Base-by-base conservation (phyloP, 2,329 filamentous ascomycete species). In the Clonostachys rosea region DNA sequence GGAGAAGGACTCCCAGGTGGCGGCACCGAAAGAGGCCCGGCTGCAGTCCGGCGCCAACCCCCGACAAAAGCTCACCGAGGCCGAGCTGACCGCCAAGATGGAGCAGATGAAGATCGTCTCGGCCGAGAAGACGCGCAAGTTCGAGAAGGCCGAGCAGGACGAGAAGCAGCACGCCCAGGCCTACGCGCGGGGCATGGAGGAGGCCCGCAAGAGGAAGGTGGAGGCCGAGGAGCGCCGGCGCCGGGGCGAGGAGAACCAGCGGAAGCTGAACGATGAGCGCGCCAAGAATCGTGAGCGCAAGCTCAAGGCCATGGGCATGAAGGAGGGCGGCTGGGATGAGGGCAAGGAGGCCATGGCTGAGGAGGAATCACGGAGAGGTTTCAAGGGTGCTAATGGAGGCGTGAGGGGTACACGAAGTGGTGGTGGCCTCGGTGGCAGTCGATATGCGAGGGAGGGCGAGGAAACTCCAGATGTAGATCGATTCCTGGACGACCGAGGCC, bases 201-300 rank as follows among this genome's bases (percentile, higher is more conserved):
- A 83, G 54, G 71, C 73, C 30, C 72, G 73, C 45, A 73, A 71
- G 50, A 70, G 75, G 17, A 68, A 73, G 30, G 70, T 71, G 3
- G 74, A 75, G 43, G 79, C 81, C 16, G 75, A 74, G 5, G 75
- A 79, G 57, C 68, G 70, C 46, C 67, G 76, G 17, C 66, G 67
- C 47, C 66, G 69, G n/a, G 71, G 70, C 42, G 79, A 81, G 13
- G 77, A 76, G 52, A 74, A 79, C 45, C 63, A 71, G 18, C 67
- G 67, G 33, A 70, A 69, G 51, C 67, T 80, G 52, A 78, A 83
- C 24, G 78, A 82, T 36, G 81, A 84, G 65, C 72, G 81, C 12
- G 78, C 75, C 20, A 74, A 73, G 53, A 84, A 84, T 56, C 63
- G 80, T 9, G 78, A 82, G 62, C 66, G 81, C 44, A 84, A 84